phyloP scores from a whole-genome alignment of 169 alveolate species.

The Eimeria maxima region DNA sequence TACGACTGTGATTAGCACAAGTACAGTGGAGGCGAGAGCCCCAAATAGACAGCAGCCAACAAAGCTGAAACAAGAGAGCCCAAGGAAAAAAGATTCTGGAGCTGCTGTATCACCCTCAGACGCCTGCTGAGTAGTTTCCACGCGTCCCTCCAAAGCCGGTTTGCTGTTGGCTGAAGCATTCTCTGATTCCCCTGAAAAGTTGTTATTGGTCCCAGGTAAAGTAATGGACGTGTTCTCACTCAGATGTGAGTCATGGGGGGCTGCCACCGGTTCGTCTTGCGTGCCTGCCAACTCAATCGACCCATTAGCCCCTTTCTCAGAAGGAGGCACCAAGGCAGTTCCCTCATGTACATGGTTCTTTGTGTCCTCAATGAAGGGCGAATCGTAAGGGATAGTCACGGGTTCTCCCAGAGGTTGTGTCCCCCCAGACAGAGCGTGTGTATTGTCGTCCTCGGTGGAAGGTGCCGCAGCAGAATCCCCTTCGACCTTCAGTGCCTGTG shows the following conservation, averaged over 20 bases:
- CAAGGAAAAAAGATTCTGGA: constrained; percentile 10
- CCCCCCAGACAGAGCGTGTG: background rate
- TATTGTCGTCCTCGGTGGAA: background rate
- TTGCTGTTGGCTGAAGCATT: background rate
- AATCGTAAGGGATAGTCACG: background rate
- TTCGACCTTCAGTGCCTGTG: background rate
- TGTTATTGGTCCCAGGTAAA: background rate
- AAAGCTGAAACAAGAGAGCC: constrained; percentile 48
- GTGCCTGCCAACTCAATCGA: background rate
- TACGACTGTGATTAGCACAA: constrained; percentile 66
- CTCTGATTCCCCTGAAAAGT: background rate
- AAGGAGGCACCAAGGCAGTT: background rate
- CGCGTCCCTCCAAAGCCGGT: background rate
- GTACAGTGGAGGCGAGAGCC: constrained; percentile 37
- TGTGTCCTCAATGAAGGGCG: constrained; percentile 1
- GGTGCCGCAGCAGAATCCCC: background rate
- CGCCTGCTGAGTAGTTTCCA: background rate
- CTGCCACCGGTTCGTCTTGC: background rate
- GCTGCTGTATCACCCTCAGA: background rate
- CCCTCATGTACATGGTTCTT: background rate
- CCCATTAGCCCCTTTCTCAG: background rate
- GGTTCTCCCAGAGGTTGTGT: background rate
- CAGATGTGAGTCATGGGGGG: constrained; percentile 1
- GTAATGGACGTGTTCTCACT: background rate
- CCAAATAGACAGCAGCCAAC: constrained; percentile 63